Conservation (phyloP, 2,329 filamentous ascomycete species). For the Fusarium acutatum region DNA sequence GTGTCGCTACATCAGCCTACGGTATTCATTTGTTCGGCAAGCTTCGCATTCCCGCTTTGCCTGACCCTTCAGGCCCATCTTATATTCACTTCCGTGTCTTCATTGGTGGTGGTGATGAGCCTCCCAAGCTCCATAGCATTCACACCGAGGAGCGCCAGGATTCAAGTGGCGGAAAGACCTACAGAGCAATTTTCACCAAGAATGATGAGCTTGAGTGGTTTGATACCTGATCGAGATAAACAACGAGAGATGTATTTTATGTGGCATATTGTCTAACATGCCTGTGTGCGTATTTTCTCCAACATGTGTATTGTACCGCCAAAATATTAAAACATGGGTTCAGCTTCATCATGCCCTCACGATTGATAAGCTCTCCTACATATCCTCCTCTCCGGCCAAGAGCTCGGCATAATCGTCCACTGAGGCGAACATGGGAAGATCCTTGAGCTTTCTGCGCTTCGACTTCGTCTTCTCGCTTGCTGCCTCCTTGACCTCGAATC, state of each 20-base stretch:
- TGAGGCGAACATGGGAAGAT: conserved; percentile 90
- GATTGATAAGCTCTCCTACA: conserved; percentile 3
- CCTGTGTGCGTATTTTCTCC: conserved; percentile 12
- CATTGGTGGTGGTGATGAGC: conserved; percentile 82
- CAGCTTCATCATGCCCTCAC: conserved; percentile 12
- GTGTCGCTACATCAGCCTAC: conserved; percentile 87
- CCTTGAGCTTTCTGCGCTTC: conserved; percentile 86
- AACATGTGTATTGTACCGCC: conserved; percentile 17
- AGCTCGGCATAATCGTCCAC: conserved; percentile 92
- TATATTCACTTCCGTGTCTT: conserved; percentile 90
- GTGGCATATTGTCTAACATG: neutral
- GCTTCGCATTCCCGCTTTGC: conserved; percentile 63
- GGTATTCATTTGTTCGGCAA: conserved; percentile 79
- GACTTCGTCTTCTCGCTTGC: conserved; percentile 56
- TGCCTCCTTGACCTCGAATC: conserved; percentile 71
- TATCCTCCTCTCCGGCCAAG: conserved; percentile 75
- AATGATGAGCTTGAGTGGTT: conserved; percentile 84
- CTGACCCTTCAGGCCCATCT: conserved; percentile 64
- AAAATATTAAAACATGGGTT: conserved; percentile 24
- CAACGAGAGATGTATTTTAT: conserved; percentile 19
- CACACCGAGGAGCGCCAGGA: conserved; percentile 97
- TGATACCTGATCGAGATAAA: conserved; percentile 48
- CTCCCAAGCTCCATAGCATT: conserved; percentile 85
- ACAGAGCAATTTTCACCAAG: conserved; percentile 89
- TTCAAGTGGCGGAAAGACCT: conserved; percentile 86